Evolutionary conservation across 2,329 filamentous ascomycete species (phyloP).

Genomic region (Penicillium olsonii): DNA sequence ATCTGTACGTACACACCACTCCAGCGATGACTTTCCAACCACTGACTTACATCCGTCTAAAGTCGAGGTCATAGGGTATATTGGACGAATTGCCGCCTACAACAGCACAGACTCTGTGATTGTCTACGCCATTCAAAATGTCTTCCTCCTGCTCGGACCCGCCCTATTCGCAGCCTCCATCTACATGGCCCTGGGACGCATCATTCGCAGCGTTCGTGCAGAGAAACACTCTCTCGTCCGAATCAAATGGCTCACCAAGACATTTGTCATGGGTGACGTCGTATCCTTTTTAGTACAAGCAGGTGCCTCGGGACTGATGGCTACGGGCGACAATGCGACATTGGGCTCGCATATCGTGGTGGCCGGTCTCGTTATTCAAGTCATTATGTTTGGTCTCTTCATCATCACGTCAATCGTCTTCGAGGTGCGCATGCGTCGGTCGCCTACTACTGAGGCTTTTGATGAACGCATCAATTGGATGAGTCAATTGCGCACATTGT

Average conservation of each 20-base stretch:
- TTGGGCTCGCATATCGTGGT: slow-evolving; percentile 19
- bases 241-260: slow-evolving; percentile 47
- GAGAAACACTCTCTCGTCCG: slow-evolving; percentile 48
- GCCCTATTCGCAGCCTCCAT: slow-evolving; percentile 54
- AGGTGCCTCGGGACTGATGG: slow-evolving; percentile 33
- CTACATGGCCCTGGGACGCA: slow-evolving; percentile 52
- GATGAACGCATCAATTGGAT: slow-evolving; percentile 10
- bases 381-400: slow-evolving; percentile 30
- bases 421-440: slow-evolving; percentile 17
- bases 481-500: slow-evolving; percentile 18
- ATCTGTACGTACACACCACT: slow-evolving; percentile 1
- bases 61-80: slow-evolving; percentile 40
- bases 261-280: slow-evolving; percentile 52
- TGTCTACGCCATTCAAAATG: slow-evolving; percentile 45
- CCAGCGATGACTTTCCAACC: not conserved
- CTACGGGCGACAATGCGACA: slow-evolving; percentile 27
- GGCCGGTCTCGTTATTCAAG: slow-evolving; percentile 28
- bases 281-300: slow-evolving; percentile 30
- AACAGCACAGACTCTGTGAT: slow-evolving; percentile 18
- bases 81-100: slow-evolving; percentile 22
- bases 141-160: slow-evolving; percentile 52
- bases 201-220: slow-evolving; percentile 45
- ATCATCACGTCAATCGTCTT: slow-evolving; percentile 24
- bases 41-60: not conserved
- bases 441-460: slow-evolving; percentile 6